phyloP scores from a whole-genome alignment of 768 basidiomycete species.

The Steccherinum ochraceum region DNA sequence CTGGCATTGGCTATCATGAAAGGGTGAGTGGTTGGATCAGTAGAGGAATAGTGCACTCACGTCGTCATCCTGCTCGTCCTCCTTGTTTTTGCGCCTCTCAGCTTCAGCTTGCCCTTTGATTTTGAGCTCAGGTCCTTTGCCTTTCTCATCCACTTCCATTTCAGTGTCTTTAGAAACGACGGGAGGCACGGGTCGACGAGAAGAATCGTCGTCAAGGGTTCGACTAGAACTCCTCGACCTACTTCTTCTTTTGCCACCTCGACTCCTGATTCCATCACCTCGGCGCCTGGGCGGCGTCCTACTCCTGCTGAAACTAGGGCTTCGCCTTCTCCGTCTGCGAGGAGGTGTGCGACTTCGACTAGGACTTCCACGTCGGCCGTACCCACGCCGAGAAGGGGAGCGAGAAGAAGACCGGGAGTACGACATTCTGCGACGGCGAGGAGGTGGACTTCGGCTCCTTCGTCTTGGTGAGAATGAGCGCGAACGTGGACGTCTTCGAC shows the following conservation, averaged over 20 bases:
- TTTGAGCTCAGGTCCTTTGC: conserved; percentile 48
- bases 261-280: conserved; percentile 15
- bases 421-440: conserved; percentile 26
- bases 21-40: background rate
- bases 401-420: conserved; percentile 21
- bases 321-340: conserved; percentile 7
- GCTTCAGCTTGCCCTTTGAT: conserved; percentile 69
- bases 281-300: conserved; percentile 27
- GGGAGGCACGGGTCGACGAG: background rate
- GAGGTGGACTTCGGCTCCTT: conserved; percentile 53
- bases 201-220: conserved; percentile 10
- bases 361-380: conserved; percentile 13
- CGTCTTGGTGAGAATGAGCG: conserved; percentile 36
- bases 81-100: conserved; percentile 47
- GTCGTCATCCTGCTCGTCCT: conserved; percentile 35
- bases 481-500: conserved; percentile 35
- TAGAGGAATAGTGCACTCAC: conserved; percentile 10
- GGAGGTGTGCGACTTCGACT: conserved; percentile 34
- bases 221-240: conserved; percentile 13
- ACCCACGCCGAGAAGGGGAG: conserved; percentile 15
- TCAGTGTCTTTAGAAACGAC: conserved; percentile 6
- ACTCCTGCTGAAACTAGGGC: conserved; percentile 30
- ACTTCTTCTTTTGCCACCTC: conserved; percentile 24
- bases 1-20: conserved; percentile 8
- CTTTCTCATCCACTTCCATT: conserved; percentile 17